Conservation (phyloP, 1,284 basidiomycete species). For the Phellinidium pouzarii region DNA sequence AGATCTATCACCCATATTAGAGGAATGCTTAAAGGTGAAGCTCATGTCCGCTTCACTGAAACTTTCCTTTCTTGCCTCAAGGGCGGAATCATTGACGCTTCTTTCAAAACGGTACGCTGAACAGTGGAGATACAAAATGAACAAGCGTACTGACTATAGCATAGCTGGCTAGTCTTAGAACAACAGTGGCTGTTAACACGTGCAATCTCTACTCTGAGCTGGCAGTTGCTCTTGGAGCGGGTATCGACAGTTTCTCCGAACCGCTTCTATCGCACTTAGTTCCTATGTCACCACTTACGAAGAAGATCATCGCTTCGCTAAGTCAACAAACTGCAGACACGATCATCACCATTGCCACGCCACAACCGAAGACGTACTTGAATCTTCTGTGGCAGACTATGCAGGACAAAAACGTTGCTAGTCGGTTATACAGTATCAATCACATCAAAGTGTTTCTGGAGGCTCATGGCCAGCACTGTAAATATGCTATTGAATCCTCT, state of each 20-base stretch:
- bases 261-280: slow-evolving; percentile 68
- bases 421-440: slow-evolving; percentile 59
- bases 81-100: slow-evolving; percentile 72
- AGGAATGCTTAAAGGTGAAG: slow-evolving; percentile 87
- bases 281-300: slow-evolving; percentile 90
- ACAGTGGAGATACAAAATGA: not conserved
- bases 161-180: slow-evolving; percentile 84
- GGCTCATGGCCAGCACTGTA: slow-evolving; percentile 57
- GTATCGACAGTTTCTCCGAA: slow-evolving; percentile 76
- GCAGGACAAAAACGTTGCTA: slow-evolving; percentile 83
- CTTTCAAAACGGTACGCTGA: slow-evolving; percentile 74
- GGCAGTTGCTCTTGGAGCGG: slow-evolving; percentile 57
- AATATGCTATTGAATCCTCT: slow-evolving; percentile 55
- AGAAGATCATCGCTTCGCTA: slow-evolving; percentile 85
- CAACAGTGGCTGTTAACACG: slow-evolving; percentile 81
- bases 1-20: slow-evolving; percentile 73
- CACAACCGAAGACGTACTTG: slow-evolving; percentile 65
- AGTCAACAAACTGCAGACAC: slow-evolving; percentile 71
- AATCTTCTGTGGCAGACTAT: slow-evolving; percentile 66
- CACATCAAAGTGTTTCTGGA: slow-evolving; percentile 75
- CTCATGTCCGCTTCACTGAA: slow-evolving; percentile 67
- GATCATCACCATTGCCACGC: slow-evolving; percentile 67
- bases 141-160: slow-evolving; percentile 15
- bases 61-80: slow-evolving; percentile 73
- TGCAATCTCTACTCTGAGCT: slow-evolving; percentile 79